Percentiles rank a stretch among this genome's conserved stretches.
These are phyloP conservation scores for Colletotrichum agaves DNA, from an alignment of 2,329 filamentous ascomycete genomes.

Conservation along the genomic window DNA sequence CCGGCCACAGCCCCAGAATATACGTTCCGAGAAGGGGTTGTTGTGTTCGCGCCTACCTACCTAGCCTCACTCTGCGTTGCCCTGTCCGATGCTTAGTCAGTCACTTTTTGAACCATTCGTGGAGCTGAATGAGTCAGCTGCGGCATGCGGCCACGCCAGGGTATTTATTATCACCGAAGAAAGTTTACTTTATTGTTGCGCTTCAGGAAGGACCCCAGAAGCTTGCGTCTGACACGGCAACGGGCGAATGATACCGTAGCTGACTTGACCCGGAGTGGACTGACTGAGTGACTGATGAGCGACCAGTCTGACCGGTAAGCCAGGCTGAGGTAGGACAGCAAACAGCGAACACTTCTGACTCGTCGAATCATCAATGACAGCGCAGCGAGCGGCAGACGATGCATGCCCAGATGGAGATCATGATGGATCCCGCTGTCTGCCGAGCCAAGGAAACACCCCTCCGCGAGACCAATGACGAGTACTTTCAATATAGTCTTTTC, in stretches of 20 bases:
- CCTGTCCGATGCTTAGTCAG: conserved; percentile 10
- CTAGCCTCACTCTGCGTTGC: background rate
- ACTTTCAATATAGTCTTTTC: too few relatives aligned
- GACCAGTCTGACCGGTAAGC: background rate
- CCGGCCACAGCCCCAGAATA: too few relatives aligned
- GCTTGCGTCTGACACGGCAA: background rate
- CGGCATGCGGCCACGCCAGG: background rate
- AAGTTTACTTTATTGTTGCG: background rate
- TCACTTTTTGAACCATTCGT: background rate
- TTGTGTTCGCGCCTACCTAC: background rate
- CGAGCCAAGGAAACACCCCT: background rate
- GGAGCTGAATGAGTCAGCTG: conserved; percentile 1
- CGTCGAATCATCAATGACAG: conserved; percentile 15
- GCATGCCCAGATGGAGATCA: conserved; percentile 9
- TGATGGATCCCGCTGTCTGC: background rate
- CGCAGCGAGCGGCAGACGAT: background rate
- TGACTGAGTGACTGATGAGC: too few relatives aligned
- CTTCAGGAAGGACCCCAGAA: background rate
- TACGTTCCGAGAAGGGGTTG: background rate
- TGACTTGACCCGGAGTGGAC: too few relatives aligned
- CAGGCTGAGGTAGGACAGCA: background rate
- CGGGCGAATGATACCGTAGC: background rate
- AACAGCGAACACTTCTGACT: background rate
- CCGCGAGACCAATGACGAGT: conserved; percentile 30
- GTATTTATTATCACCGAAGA: too few relatives aligned